Evolutionary conservation across 306 rosid species (phyloP), one percentile per base, ranked within the genome.

Genomic region (Glycine latifolia): DNA sequence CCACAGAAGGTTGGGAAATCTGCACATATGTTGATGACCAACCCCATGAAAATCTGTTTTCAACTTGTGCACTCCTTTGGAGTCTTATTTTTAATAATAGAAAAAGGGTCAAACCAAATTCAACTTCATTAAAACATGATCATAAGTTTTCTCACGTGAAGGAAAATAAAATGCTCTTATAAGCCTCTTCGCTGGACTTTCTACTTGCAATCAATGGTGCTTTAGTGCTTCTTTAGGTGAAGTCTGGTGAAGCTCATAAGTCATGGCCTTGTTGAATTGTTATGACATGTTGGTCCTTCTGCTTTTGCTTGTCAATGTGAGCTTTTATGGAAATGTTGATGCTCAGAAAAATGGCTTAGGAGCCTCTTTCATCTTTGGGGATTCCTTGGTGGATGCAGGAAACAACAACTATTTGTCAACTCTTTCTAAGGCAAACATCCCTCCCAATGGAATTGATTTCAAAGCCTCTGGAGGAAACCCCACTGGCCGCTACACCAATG

Each of bases 381-480:
- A 95, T 75, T 95, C 99, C 13, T 87, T 93, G 39, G 99, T 95
- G 68, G 99, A 95, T 89, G 93, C 94, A 4, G 99, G 99, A 66
- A 95, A 95, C 14, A 95, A 95, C 60, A 95, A 95, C 88, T 93
- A 86, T 63, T 65, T 95, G 4, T 50, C 87, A 12, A 90, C 98
- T 6, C 85, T 95, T 85, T 95, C 99, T 0, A 95, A 88, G 87
- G 99, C 99, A 35, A 90, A 95, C 47, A 84, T 84, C 26, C 81
- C 59, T 52, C 99, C 99, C 3, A 95, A 95, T 76, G 99, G 99
- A 77, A 93, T 95, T 9, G 99, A 93, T 87, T 95, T 90, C 35
- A 85, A 77, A 55, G 88, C 93, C 3, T 87, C 98, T 0, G 91
- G 90, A 3, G 99, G 99, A 73, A 86, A 79, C 15, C 98, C 99